Evolutionary conservation across 495 filamentous ascomycete genomes (phyloP), one percentile per base, ranked within the genome.

Genomic region (Talaromyces ruber): DNA sequence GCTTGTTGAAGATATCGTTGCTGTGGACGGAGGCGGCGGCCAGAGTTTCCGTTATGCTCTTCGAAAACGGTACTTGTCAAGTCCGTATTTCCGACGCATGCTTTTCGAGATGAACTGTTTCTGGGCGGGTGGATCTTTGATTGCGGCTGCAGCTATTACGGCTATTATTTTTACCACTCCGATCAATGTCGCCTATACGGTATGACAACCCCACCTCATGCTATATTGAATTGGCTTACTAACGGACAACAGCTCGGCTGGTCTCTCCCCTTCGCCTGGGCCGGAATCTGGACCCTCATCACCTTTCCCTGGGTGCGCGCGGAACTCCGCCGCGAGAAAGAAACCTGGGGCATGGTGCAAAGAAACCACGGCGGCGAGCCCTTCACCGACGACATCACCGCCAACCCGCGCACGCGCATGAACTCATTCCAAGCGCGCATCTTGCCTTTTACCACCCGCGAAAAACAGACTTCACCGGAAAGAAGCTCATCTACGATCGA

Each of bases 1-100:
- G 5, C 75, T 92, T 22, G 86, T 94, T 50, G 91, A 95, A 70
- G 91, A 95, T 64, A 83, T 93, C 12, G 80, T 90, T 1, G 88
- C 87, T 0, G 90, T 93, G 3, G 90, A 93, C 65, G 90, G 89
- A 18, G 84, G 81, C 6, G 89, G 85, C 2, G 89, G 88, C 0
- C 81, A 83, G 54, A 82, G 80, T 9, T 95, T 87, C 66, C 77
- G 91, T 58, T 77, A 84, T 62, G 79, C 82, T 0, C 68, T 92
- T 16, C 80, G 85, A 57, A 81, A 76, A 8, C 78, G 91, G 62
- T 95, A 92, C 65, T 77, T 89, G 25, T 85, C 84, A 2, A 91
- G 86, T 62, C 80, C 82, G 60, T 76, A 78, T 63, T 95, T 95
- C 67, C 79, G 90, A 26, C 77, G 78, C 59, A 85, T 93, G 84